Conservation (phyloP, 768 basidiomycete species). For the Amanita pseudoporphyria region DNA sequence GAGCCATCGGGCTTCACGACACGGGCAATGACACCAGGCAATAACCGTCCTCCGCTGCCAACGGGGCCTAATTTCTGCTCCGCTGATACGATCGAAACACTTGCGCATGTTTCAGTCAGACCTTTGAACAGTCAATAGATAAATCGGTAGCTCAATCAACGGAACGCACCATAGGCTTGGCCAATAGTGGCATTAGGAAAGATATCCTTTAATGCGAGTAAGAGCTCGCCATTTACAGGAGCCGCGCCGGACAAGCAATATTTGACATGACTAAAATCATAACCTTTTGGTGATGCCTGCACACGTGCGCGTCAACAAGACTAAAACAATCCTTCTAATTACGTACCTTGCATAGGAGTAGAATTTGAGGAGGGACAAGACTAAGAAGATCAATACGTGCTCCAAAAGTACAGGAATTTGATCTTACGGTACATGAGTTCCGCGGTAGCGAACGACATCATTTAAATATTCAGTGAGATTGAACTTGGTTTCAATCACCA, state of each 20-base stretch:
- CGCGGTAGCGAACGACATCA: constrained; percentile 43
- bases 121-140: too few species aligned
- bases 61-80: constrained; percentile 34
- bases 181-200: too few species aligned
- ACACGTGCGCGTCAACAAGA: not conserved
- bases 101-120: too few species aligned
- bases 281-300: constrained; percentile 16
- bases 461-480: too few species aligned
- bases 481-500: too few species aligned
- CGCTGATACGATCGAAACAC: constrained; percentile 36
- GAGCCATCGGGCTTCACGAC: too few species aligned
- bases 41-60: constrained; percentile 48
- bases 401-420: not conserved
- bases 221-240: too few species aligned
- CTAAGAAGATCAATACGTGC: constrained; percentile 19
- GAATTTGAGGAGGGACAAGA: constrained; percentile 57
- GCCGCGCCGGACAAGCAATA: constrained; percentile 53
- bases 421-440: constrained; percentile 47
- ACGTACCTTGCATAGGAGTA: constrained; percentile 27
- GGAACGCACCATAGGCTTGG: too few species aligned
- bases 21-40: constrained; percentile 47
- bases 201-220: too few species aligned
- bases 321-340: too few species aligned
- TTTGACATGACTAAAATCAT: constrained; percentile 43
- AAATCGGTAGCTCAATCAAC: too few species aligned